A percentile compares a stretch with the other conserved stretches of the same genome.
These are phyloP conservation scores for Mycosphaerella sp. DNA, from an alignment of 2,329 filamentous ascomycete genomes.

Conservation along the genomic window DNA sequence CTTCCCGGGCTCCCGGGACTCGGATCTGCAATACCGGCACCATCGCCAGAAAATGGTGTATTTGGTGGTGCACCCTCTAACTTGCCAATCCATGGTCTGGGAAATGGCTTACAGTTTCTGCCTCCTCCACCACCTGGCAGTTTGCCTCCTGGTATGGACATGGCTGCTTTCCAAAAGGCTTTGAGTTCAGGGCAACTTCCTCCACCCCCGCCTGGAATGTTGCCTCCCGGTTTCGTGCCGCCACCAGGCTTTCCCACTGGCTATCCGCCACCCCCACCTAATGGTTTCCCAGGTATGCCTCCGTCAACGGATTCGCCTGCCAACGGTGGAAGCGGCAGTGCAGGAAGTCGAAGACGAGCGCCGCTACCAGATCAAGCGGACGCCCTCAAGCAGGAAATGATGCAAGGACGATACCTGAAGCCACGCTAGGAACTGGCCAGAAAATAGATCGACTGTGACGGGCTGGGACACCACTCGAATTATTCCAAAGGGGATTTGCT, in stretches of 20 bases:
- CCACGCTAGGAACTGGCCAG: constrained; percentile 19
- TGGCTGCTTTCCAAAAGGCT: constrained; percentile 30
- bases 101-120: constrained; percentile 20
- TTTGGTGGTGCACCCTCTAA: constrained; percentile 31
- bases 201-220: constrained; percentile 28
- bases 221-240: constrained; percentile 25
- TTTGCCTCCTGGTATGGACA: constrained; percentile 29
- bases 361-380: constrained; percentile 80
- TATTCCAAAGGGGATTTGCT: too few relatives aligned
- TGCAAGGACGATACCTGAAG: constrained; percentile 46
- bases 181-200: constrained; percentile 26
- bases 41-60: constrained; percentile 8
- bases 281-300: constrained; percentile 25
- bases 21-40: constrained; percentile 10
- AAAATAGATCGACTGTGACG: too few relatives aligned
- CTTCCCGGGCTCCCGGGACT: constrained; percentile 39
- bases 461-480: too few relatives aligned
- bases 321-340: constrained; percentile 16
- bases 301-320: constrained; percentile 21
- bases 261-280: constrained; percentile 27
- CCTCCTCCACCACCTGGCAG: constrained; percentile 18
- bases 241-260: constrained; percentile 19
- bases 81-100: constrained; percentile 21
- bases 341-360: constrained; percentile 48
- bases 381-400: constrained; percentile 71